Percentiles rank a stretch among this genome's conserved stretches.
Conservation (phyloP, 352 stramenopile genomes). For the Elongisporangium undulatum region DNA sequence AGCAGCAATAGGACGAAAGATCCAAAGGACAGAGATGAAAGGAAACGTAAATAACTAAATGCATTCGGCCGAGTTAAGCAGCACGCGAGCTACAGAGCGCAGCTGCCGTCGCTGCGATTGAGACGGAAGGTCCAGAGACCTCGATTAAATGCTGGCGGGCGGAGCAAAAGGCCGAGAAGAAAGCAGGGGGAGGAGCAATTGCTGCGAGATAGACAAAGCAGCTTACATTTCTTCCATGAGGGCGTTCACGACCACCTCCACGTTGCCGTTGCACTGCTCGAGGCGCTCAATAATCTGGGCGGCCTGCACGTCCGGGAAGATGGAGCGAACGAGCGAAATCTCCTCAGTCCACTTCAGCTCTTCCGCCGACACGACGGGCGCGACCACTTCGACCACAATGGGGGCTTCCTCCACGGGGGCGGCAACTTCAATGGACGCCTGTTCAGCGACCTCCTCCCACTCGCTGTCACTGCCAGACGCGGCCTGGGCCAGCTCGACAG, state of each 20-base stretch:
- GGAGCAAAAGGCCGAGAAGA: not conserved
- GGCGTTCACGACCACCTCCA: constrained; percentile 76
- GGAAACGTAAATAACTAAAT: not conserved
- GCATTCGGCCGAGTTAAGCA: not conserved
- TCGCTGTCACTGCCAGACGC: constrained; percentile 42
- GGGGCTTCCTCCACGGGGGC: constrained; percentile 23
- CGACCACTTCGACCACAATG: constrained; percentile 33
- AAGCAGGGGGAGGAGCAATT: not conserved
- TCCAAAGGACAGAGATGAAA: not conserved
- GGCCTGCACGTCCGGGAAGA: constrained; percentile 60
- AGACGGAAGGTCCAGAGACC: not conserved
- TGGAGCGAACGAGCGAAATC: constrained; percentile 68
- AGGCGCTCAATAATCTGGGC: constrained; percentile 49
- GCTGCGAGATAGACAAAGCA: not conserved
- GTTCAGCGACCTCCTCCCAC: constrained; percentile 61
- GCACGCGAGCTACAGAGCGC: not conserved
- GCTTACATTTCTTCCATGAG: constrained; percentile 80
- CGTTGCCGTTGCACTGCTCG: constrained; percentile 78
- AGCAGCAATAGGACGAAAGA: no score
- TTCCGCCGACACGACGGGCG: constrained; percentile 41
- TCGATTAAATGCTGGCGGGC: not conserved
- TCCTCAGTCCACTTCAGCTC: constrained; percentile 78
- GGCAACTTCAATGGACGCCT: constrained; percentile 17
- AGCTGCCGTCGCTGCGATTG: not conserved
- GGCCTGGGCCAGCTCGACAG: constrained; percentile 7